Percentiles rank a stretch among this genome's conserved stretches.
phyloP scores from a whole-genome alignment of 75 land plant species.

The Picea glauca region DNA sequence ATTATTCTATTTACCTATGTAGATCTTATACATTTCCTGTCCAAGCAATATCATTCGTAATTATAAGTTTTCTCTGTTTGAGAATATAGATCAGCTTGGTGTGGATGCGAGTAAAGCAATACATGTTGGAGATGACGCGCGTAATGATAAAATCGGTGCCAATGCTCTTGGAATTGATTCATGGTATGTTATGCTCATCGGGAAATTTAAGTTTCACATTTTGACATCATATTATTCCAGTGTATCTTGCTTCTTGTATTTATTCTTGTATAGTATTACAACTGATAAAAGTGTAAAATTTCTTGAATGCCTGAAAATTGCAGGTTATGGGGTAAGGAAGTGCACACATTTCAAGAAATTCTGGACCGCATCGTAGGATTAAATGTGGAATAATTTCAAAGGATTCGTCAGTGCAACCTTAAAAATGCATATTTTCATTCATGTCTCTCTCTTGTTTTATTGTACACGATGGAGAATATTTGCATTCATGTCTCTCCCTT shows the following conservation, averaged over 20 bases:
- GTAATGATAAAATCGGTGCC: conserved; percentile 80
- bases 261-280: not conserved
- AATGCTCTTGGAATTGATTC: conserved; percentile 78
- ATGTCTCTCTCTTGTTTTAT: too few relatives aligned
- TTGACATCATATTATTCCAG: not conserved
- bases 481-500: too few relatives aligned
- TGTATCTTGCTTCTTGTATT: not conserved
- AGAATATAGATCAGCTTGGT: conserved; percentile 47
- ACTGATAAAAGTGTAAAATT: not conserved
- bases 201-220: not conserved
- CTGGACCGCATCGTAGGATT: conserved; percentile 15
- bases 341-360: conserved; percentile 50
- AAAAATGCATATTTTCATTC: too few relatives aligned
- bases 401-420: too few relatives aligned
- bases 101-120: conserved; percentile 59
- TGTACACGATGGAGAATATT: too few relatives aligned
- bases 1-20: not conserved
- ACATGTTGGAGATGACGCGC: conserved; percentile 85
- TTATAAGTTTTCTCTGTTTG: not conserved
- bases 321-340: conserved; percentile 72
- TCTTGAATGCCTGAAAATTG: not conserved
- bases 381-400: too few relatives aligned
- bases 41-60: not conserved
- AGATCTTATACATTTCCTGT: not conserved
- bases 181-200: conserved; percentile 39